phyloP scores from a whole-genome alignment of 148 eudicot genomes.

The Rhododendron simsii region DNA sequence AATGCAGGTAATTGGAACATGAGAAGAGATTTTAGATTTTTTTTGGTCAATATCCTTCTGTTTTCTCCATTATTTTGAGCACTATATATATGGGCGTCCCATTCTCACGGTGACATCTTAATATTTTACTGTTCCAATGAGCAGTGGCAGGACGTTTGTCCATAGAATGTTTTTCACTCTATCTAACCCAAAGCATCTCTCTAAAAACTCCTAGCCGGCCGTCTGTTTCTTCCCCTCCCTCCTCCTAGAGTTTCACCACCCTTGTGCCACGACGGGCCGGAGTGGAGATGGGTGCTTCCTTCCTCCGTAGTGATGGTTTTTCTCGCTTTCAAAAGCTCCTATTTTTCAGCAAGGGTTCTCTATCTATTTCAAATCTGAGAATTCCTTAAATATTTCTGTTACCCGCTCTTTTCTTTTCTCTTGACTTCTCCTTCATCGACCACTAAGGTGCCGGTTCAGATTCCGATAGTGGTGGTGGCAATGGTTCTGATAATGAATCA shows the following conservation, averaged over 20 bases:
- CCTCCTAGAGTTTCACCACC: neutral
- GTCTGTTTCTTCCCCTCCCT: neutral
- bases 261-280: neutral
- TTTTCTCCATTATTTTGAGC: neutral
- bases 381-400: no score
- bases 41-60: neutral
- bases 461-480: no score
- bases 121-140: neutral
- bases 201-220: neutral
- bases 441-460: no score
- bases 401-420: no score
- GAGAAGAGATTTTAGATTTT: neutral
- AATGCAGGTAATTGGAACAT: neutral
- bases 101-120: neutral
- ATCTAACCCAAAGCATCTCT: neutral
- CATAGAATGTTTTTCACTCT: neutral
- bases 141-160: neutral
- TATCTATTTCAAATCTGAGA: no score
- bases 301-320: neutral
- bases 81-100: neutral
- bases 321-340: neutral
- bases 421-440: no score
- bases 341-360: no score
- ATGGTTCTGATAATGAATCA: neutral
- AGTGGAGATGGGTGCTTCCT: neutral